Percentiles rank a stretch among this genome's conserved stretches.
These are phyloP conservation scores for Exobasidium rhododendri DNA, from an alignment of 1,284 basidiomycete species.

Conservation along the genomic window DNA sequence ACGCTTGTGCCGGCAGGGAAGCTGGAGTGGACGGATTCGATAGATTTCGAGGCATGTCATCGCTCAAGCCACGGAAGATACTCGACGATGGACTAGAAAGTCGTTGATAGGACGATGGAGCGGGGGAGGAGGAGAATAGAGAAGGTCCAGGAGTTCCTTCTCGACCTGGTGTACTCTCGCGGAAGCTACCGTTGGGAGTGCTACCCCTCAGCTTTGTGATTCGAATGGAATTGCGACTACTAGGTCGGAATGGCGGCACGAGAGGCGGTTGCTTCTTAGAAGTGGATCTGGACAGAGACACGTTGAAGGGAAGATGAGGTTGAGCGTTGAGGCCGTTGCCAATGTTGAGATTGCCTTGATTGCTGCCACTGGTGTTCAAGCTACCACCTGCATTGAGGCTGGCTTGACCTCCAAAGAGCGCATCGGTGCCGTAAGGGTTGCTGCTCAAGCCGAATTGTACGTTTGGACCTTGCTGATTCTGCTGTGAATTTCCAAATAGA, in stretches of 20 bases:
- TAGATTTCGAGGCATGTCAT: slow-evolving; percentile 45
- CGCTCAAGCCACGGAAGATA: slow-evolving; percentile 61
- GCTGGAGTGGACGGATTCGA: slow-evolving; percentile 19
- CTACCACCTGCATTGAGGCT: not conserved
- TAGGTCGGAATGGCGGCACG: slow-evolving; percentile 59
- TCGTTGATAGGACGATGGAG: not conserved
- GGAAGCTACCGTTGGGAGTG: slow-evolving; percentile 36
- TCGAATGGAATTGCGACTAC: slow-evolving; percentile 40
- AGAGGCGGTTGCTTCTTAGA: slow-evolving; percentile 56
- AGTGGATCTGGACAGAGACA: slow-evolving; percentile 37
- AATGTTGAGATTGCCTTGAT: not conserved
- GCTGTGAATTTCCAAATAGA: slow-evolving; percentile 28
- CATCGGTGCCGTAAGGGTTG: slow-evolving; percentile 78
- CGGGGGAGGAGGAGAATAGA: not conserved
- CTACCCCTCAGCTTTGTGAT: slow-evolving; percentile 49
- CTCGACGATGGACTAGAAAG: slow-evolving; percentile 47
- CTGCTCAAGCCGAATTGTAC: slow-evolving; percentile 65
- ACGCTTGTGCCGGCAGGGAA: slow-evolving; percentile 59
- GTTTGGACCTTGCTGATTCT: slow-evolving; percentile 55
- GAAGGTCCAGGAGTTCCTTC: slow-evolving; percentile 44
- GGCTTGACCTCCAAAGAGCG: slow-evolving; percentile 56
- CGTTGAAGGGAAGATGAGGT: slow-evolving; percentile 48
- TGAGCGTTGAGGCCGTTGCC: slow-evolving; percentile 16
- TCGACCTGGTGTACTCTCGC: slow-evolving; percentile 44
- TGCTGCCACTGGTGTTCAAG: not conserved